Evolutionary conservation across 2,329 filamentous ascomycete species (phyloP).

Genomic region (Diaporthe ampelina): DNA sequence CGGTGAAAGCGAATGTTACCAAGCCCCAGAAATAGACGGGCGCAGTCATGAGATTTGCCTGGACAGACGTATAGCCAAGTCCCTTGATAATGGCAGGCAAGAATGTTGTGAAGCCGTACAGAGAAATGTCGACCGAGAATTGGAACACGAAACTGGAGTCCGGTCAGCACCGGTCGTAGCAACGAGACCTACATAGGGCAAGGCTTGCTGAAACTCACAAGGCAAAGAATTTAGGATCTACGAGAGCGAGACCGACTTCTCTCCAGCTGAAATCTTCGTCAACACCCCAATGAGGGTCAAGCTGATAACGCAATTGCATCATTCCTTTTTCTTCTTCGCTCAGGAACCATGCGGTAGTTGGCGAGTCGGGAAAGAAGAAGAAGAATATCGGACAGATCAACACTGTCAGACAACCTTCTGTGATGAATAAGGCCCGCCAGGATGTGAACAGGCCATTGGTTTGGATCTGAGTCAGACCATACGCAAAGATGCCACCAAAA

Average conservation of each 20-base stretch:
- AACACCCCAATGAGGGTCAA: constrained; percentile 47
- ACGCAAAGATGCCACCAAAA: constrained; percentile 60
- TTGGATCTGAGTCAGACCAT: constrained; percentile 54
- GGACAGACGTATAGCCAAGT: constrained; percentile 50
- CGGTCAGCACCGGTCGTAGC: constrained; percentile 41
- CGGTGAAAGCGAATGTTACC: constrained; percentile 47
- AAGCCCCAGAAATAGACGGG: constrained; percentile 50
- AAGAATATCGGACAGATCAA: constrained; percentile 50
- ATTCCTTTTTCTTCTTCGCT: constrained; percentile 46
- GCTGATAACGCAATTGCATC: constrained; percentile 47
- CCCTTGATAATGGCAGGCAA: constrained; percentile 53
- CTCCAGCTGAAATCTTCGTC: constrained; percentile 48
- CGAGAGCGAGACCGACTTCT: constrained; percentile 44
- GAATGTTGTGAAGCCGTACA: constrained; percentile 53
- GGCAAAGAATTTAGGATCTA: constrained; percentile 51
- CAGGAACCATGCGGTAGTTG: constrained; percentile 49
- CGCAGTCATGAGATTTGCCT: constrained; percentile 53
- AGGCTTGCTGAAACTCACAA: constrained; percentile 52
- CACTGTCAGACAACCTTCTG: constrained; percentile 57
- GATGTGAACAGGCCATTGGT: constrained; percentile 51
- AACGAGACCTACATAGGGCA: constrained; percentile 47
- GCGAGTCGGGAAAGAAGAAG: constrained; percentile 47
- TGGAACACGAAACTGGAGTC: constrained; percentile 49
- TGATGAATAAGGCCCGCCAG: constrained; percentile 57
- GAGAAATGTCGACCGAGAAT: constrained; percentile 51